Conservation (phyloP, 2,329 filamentous ascomycete genomes). For the Colletotrichum sp. region DNA sequence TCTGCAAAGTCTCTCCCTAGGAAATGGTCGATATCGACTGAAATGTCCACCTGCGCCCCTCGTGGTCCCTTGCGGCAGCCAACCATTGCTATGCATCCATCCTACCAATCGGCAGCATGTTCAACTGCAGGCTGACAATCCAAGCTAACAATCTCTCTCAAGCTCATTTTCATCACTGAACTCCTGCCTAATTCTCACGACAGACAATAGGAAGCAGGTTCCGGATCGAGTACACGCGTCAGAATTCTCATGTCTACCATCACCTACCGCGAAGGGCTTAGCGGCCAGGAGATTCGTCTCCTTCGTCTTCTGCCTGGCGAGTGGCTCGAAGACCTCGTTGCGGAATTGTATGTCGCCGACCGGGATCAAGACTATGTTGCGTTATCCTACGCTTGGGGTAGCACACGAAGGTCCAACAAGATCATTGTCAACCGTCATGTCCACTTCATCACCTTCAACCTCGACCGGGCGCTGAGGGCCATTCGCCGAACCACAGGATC, state of each 20-base stretch:
- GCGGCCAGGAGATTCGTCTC: not conserved
- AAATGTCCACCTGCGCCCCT: not conserved
- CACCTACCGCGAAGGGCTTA: not conserved
- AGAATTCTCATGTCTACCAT: not conserved
- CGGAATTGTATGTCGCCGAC: not conserved
- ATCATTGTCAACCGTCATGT: constrained; percentile 26
- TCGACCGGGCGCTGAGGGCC: constrained; percentile 30
- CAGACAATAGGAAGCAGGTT: not conserved
- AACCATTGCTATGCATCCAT: not conserved
- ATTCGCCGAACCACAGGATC: constrained; percentile 17
- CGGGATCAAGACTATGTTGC: constrained; percentile 22
- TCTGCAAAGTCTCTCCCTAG: not conserved
- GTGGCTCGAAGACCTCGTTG: constrained; percentile 8
- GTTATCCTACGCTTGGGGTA: constrained; percentile 33
- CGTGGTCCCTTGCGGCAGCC: not conserved
- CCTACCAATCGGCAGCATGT: not conserved
- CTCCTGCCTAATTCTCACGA: not conserved
- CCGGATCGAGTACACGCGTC: not conserved
- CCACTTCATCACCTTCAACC: constrained; percentile 28
- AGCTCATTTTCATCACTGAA: not conserved
- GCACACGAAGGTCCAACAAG: constrained; percentile 15
- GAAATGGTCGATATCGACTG: not conserved
- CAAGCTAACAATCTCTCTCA: not conserved
- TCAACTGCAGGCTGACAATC: not conserved
- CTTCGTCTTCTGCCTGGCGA: constrained; percentile 6